phyloP scores from a whole-genome alignment of 257 asterid genomes.

The Catharanthus roseus region DNA sequence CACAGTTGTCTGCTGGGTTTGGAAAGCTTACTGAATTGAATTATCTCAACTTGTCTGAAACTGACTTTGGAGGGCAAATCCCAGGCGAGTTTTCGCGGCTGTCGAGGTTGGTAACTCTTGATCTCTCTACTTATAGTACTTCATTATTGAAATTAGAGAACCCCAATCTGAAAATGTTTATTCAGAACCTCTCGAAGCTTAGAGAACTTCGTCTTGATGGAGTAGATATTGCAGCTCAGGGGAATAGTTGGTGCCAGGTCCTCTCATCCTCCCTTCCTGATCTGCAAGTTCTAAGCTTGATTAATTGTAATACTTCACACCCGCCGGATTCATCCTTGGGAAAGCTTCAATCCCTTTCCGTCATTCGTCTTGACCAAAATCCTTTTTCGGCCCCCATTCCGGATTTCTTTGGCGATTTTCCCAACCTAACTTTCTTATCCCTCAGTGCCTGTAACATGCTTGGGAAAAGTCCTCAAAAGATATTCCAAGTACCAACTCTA shows the following conservation, averaged over 20 bases:
- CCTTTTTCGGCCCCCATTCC: conserved; percentile 36
- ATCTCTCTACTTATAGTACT: not conserved
- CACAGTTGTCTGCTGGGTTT: conserved; percentile 11
- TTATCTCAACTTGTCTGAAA: conserved; percentile 15
- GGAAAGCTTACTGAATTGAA: conserved; percentile 5
- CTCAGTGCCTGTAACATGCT: conserved; percentile 29
- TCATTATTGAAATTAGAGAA: conserved; percentile 12
- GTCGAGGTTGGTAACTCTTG: conserved; percentile 16
- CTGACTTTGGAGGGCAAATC: conserved; percentile 12
- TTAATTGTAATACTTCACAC: conserved; percentile 21
- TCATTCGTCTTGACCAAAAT: conserved; percentile 39
- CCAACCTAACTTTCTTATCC: conserved; percentile 29
- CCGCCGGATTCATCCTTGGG: conserved; percentile 29
- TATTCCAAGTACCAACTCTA: conserved; percentile 42
- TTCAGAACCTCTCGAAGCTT: conserved; percentile 30
- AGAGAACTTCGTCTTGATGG: conserved; percentile 40
- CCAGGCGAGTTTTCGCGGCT: conserved; percentile 14
- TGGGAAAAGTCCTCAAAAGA: conserved; percentile 35
- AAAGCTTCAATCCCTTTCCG: conserved; percentile 36
- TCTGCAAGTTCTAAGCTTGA: conserved; percentile 31
- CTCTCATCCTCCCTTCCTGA: conserved; percentile 36
- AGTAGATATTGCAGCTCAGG: conserved; percentile 22
- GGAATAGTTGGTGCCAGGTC: conserved; percentile 26
- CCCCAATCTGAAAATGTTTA: conserved; percentile 17
- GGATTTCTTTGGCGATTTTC: conserved; percentile 34